Base-by-base conservation (phyloP, 768 basidiomycete genomes). In the Termitomyces sp. region DNA sequence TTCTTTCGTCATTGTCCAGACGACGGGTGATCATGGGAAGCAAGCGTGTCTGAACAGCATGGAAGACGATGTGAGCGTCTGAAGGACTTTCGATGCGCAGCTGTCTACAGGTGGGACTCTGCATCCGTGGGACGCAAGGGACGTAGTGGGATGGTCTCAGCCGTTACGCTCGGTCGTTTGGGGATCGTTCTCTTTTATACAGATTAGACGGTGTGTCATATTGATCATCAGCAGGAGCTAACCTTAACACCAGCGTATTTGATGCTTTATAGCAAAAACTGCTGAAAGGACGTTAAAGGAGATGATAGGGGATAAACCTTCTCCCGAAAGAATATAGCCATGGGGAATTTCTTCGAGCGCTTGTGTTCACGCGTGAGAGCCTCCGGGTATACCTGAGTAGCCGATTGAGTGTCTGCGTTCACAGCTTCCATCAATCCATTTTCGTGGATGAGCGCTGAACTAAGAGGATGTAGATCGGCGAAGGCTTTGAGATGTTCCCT, bases 61-160 rank as follows among this genome's bases (percentile, higher is more conserved):
- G 86, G 68, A 91, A 89, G 66, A 91, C 82, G 59, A 82, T 70
- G 58, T 85, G 85, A 2, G 89, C 88, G 64, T 91, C 89, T 13
- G 74, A 68, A 22, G 85, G 77, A 23, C 81, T 79, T 60, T 84
- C 75, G 56, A 91, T 79, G 57, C 83, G 85, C 53, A 88, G 75
- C 51, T 73, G 74, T 23, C 76, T 76, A 70, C 84, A 86, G 22
- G 89, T 91, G 9, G 89, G 89, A 25, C 69, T 77, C 65, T 89
- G 88, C 81, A 86, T 85, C n/a, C n/a, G n/a, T 27, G 35, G 36
- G 10, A 7, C 25, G 12, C 48, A 38, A 33, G 23, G 25, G 35
- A 38, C 27, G 35, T 49, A 38, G 25, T n/a, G 9, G 22, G 7
- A 20, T 22, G n/a, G 35, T 49, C 48, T 27, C 16, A 49, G 12